Base-by-base conservation (phyloP, 2,329 filamentous ascomycete genomes). In the Alternaria solani region DNA sequence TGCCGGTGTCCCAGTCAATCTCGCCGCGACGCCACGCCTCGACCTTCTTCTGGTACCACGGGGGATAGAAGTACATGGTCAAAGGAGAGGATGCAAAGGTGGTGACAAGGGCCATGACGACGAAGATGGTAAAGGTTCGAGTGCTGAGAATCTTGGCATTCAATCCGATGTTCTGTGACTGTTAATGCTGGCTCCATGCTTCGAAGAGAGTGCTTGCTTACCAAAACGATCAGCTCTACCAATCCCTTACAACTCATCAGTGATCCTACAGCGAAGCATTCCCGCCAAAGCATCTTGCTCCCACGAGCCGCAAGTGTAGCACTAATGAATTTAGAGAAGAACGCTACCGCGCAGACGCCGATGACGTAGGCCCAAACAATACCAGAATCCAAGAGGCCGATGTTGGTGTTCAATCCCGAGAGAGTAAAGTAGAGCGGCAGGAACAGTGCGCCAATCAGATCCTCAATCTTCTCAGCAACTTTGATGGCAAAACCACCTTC, bases 191-290 rank as follows among this genome's bases (percentile, higher is more conserved):
- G 20, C 32, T 20, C 41, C 3, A 14, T 16, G 6, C 16, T 7
- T 2, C 3, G 20, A n/a, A 7, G 12, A 11, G n/a, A 8, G 18
- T 20, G n/a, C 7, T 18, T 20, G 51, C 88, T 80, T 83, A 94
- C 92, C 78, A 96, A 78, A n/a, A 97, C 94, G 76, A 98, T 97
- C 53, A 98, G 82, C 77, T 97, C 94, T 0, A 97, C 94, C 9
- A 98, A 84, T 71, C 94, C 94, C 78, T 98, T 98, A 79, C 94
- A 98, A 79, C 92, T 96, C 94, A 98, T 98, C 70, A 97, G 80
- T 16, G 90, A 88, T 14, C 94, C 94, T 67, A 98, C 95, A 1
- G 92, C 88, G 32, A 96, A 87, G 58, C 91, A 94, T 77, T 98
- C 94, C 60, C 94, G 87, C 94, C 94, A 98, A 1, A 96, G 85